Conservation (phyloP, 495 filamentous ascomycete species). For the Articulospora tetracladia region DNA sequence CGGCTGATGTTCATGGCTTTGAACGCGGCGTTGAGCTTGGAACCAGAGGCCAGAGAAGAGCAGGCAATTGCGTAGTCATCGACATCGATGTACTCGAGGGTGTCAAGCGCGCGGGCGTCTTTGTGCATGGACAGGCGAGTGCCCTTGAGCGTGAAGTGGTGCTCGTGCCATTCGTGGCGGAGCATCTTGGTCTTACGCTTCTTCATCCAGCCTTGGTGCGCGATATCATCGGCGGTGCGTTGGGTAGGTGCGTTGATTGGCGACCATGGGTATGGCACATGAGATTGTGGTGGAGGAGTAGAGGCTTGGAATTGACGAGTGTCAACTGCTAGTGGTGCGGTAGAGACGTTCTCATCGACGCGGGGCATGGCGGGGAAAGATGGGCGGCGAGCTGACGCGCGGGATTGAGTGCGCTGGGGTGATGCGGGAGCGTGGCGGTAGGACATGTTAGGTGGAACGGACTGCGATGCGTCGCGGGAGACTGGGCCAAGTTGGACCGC, state of each 20-base stretch:
- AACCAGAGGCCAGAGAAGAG: constrained; percentile 60
- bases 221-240: constrained; percentile 44
- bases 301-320: constrained; percentile 7
- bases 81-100: constrained; percentile 84
- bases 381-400: constrained; percentile 51
- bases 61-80: constrained; percentile 95
- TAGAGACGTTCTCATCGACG: constrained; percentile 42
- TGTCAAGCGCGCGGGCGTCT: constrained; percentile 53
- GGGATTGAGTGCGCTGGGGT: constrained; percentile 45
- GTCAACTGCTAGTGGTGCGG: constrained; percentile 17
- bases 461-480: constrained; percentile 71
- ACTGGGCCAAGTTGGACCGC: constrained; percentile 65
- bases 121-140: constrained; percentile 81
- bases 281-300: constrained; percentile 5
- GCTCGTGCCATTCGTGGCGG: constrained; percentile 89
- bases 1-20: constrained; percentile 72
- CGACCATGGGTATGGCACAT: constrained; percentile 21
- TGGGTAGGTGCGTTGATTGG: constrained; percentile 24
- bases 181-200: constrained; percentile 88
- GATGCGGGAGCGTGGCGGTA: constrained; percentile 44
- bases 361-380: constrained; percentile 54
- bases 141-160: constrained; percentile 81
- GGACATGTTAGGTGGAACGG: constrained; percentile 89
- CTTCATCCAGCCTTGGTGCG: constrained; percentile 84
- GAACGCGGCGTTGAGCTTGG: constrained; percentile 83